Evolutionary conservation across 371 early-diverging fungal species (phyloP).

Genomic region (Smittium mucronatum): DNA sequence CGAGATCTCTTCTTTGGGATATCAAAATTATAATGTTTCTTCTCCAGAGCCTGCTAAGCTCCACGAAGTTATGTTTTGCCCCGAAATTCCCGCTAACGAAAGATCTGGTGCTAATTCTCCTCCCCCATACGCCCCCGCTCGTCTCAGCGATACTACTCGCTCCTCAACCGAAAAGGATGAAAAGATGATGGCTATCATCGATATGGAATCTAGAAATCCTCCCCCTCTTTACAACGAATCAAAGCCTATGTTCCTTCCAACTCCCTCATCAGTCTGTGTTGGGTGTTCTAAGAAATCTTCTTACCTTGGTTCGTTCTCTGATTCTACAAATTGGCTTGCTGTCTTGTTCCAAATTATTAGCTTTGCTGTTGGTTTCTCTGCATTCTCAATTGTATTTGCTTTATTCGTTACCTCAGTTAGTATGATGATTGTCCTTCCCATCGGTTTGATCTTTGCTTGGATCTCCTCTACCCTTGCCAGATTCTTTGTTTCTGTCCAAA

Average conservation of each 20-base stretch:
- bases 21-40: neutral
- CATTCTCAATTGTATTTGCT: neutral
- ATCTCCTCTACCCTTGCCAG: neutral
- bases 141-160: neutral
- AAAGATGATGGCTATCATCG: neutral
- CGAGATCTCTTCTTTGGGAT: neutral
- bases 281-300: neutral
- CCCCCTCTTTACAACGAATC: conserved; percentile 4
- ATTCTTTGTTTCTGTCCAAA: neutral
- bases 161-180: neutral
- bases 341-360: neutral
- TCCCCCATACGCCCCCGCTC: conserved; percentile 7
- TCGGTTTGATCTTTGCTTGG: neutral
- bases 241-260: conserved; percentile 10
- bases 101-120: neutral
- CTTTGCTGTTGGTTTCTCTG: neutral
- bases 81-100: neutral
- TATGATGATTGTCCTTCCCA: neutral
- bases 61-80: neutral
- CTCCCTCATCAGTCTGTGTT: conserved; percentile 3
- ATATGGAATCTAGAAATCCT: neutral
- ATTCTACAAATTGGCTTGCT: neutral
- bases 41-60: neutral
- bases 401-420: neutral
- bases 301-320: neutral